Evolutionary conservation across 1,139 yeast genomes (phyloP), one percentile per base, ranked within the genome.

Genomic region (Barnettozyma hawaiiensis): DNA sequence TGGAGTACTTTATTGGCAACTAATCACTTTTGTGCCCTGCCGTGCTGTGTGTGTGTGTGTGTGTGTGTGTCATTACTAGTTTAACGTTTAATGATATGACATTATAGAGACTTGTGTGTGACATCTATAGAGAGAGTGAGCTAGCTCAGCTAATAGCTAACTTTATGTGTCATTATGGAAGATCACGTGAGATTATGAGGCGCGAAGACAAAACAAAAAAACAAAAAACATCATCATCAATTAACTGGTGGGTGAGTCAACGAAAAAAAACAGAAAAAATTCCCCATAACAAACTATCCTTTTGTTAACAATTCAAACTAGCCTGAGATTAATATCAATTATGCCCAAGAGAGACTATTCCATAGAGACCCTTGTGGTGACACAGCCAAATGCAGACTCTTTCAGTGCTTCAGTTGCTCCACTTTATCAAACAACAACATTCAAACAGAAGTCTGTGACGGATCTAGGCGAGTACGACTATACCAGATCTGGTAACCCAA

Each of bases 401-500:
- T 76, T 81, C 67, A 78, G 83, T 54, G 80, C 97, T 2, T 83
- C 95, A 3, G 83, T 84, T 24, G 85, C 95, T 15, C 97, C 97
- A 8, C 72, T 90, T 42, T 90, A 90, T 65, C 95, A 86, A 62
- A 78, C 95, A 2, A 96, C 97, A 14, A 90, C 97, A 10, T 90
- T 90, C 67, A 89, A 87, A 63, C 94, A 86, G 62, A 77, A 75
- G 35, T 81, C 87, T 7, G 69, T 85, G 49, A 66, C 78, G 35
- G 80, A 82, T 54, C 79, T 84, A 84, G 92, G 94, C 6, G 84
- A 81, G 57, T 89, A 84, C 62, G 97, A 89, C 63, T 89, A 89
- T 63, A 86, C 97, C 1, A 72, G 97, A 57, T 82, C 94, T n/a
- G 97, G 97, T 3, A 89, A 89, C 63, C 97, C 97, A 24, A 86